These are phyloP conservation scores for Fagopyrum tataricum DNA, from an alignment of 148 eudicot genomes.

Conservation along the genomic window DNA sequence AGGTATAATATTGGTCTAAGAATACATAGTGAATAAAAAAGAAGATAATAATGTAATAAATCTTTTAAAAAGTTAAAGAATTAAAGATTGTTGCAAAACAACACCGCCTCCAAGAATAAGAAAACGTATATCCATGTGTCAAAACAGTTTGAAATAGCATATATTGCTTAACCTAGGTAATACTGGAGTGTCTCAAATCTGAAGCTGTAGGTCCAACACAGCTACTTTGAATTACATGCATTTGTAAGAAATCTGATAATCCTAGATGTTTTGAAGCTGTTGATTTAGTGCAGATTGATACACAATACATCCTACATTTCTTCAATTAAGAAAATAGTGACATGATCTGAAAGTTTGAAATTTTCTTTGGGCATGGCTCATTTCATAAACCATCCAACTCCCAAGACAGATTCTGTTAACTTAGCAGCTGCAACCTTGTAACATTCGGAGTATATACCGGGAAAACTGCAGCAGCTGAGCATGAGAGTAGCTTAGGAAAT, in stretches of 20 bases:
- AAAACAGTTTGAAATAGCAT: conserved; percentile 6
- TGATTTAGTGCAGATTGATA: not conserved
- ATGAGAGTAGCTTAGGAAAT: not conserved
- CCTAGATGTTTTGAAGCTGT: not conserved
- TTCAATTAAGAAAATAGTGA: not conserved
- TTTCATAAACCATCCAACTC: not conserved
- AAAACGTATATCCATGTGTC: not conserved
- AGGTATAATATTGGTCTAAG: not conserved
- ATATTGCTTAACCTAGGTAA: not conserved
- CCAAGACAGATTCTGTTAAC: not conserved
- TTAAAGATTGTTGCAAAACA: not conserved
- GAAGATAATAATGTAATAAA: not conserved
- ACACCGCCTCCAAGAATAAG: not conserved
- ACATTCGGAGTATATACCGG: not conserved
- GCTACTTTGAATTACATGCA: not conserved
- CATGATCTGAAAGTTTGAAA: not conserved
- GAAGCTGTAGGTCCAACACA: not conserved
- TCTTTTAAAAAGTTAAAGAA: not conserved
- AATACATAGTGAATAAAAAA: not conserved
- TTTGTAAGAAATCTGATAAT: not conserved
- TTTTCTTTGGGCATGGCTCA: conserved; percentile 1
- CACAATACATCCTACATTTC: not conserved
- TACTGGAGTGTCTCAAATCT: not conserved
- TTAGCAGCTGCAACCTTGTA: not conserved
- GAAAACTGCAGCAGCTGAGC: not conserved